phyloP scores from a whole-genome alignment of 345 rosid genomes.

The Salix purpurea region DNA sequence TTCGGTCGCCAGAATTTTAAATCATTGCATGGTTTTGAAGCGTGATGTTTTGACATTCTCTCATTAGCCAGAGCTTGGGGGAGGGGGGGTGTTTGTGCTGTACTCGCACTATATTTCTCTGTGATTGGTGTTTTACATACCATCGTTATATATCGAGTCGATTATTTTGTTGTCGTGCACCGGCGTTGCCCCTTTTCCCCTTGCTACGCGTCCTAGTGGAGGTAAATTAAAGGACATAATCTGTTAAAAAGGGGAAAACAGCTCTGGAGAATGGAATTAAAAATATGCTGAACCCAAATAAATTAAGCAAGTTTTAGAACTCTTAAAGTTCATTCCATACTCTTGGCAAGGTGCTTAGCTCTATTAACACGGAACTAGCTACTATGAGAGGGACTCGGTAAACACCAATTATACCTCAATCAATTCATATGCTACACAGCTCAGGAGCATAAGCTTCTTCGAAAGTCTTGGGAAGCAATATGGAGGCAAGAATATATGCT shows the following conservation, averaged over 20 bases:
- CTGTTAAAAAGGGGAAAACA: neutral
- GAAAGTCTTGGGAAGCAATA: neutral
- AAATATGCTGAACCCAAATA: too few relatives aligned
- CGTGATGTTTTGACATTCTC: neutral
- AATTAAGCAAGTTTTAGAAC: too few relatives aligned
- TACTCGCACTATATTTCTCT: neutral
- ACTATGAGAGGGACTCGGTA: too few relatives aligned
- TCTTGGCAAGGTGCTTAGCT: too few relatives aligned
- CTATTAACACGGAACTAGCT: too few relatives aligned
- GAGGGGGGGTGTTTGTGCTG: neutral
- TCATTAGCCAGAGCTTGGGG: neutral
- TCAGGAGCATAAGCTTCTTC: neutral
- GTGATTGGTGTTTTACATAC: neutral
- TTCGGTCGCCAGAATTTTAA: neutral
- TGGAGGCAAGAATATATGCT: neutral
- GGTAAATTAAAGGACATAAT: neutral
- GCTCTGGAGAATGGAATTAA: neutral
- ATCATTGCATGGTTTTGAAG: neutral
- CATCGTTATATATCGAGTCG: neutral
- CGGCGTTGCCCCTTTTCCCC: neutral
- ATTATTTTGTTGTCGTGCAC: neutral
- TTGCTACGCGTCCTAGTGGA: neutral
- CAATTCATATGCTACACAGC: neutral
- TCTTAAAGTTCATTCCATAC: too few relatives aligned
- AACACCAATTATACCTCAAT: too few relatives aligned